These are phyloP conservation scores for Penicillium rolfsii DNA, from an alignment of 2,329 filamentous ascomycete genomes.

Conservation along the genomic window DNA sequence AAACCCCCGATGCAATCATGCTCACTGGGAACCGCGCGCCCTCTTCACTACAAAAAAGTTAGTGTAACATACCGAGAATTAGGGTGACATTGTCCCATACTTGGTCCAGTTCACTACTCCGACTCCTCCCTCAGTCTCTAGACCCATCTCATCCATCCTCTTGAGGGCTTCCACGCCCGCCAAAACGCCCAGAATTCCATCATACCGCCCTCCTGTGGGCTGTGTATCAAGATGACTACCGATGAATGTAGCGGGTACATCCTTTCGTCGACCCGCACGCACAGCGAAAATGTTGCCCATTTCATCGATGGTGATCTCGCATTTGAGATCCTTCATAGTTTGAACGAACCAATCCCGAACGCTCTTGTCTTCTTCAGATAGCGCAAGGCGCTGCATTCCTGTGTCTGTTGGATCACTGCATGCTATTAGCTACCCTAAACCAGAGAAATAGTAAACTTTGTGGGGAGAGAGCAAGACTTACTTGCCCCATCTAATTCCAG, in stretches of 20 bases:
- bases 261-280: slow-evolving; percentile 61
- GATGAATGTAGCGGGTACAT: slow-evolving; percentile 67
- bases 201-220: slow-evolving; percentile 51
- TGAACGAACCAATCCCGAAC: slow-evolving; percentile 76
- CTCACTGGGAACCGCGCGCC: slow-evolving; percentile 75
- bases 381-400: slow-evolving; percentile 74
- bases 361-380: slow-evolving; percentile 71
- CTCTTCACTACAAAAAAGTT: slow-evolving; percentile 64
- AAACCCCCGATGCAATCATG: slow-evolving; percentile 74
- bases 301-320: slow-evolving; percentile 67
- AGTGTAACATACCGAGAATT: slow-evolving; percentile 9
- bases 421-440: neutral
- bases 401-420: slow-evolving; percentile 60
- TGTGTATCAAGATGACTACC: slow-evolving; percentile 72
- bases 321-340: slow-evolving; percentile 65
- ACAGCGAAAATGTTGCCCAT: slow-evolving; percentile 84
- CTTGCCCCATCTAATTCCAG: slow-evolving; percentile 69
- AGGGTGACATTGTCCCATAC: slow-evolving; percentile 20
- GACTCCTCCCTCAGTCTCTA: slow-evolving; percentile 71
- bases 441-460: neutral
- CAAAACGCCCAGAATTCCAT: slow-evolving; percentile 73
- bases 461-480: slow-evolving; percentile 46
- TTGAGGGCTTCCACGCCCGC: slow-evolving; percentile 74
- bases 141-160: slow-evolving; percentile 66
- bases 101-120: slow-evolving; percentile 67